phyloP scores from a whole-genome alignment of 306 rosid genomes.

The Mimosa bimucronata region DNA sequence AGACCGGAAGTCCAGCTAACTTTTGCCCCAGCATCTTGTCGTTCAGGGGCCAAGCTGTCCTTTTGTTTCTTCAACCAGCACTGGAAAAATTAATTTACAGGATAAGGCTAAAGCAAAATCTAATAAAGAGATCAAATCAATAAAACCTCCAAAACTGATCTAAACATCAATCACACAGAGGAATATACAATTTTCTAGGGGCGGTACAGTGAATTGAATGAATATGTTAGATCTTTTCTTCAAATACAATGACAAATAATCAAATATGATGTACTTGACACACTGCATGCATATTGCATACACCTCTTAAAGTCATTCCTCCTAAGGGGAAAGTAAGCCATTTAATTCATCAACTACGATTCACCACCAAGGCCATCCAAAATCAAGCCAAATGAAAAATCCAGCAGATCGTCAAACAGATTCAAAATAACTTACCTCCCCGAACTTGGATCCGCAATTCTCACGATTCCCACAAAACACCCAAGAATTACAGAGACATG shows the following conservation, averaged over 20 bases:
- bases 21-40: slow-evolving; percentile 53
- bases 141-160: not conserved
- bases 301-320: not conserved
- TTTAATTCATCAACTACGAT: not conserved
- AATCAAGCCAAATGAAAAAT: slow-evolving; percentile 19
- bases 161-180: slow-evolving; percentile 8
- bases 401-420: slow-evolving; percentile 22
- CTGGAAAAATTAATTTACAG: slow-evolving; percentile 47
- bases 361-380: not conserved
- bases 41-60: slow-evolving; percentile 75
- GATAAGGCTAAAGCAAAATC: slow-evolving; percentile 17
- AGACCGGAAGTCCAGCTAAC: slow-evolving; percentile 92
- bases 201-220: slow-evolving; percentile 2
- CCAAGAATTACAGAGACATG: slow-evolving; percentile 91
- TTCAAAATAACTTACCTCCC: slow-evolving; percentile 60
- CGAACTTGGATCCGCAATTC: slow-evolving; percentile 78
- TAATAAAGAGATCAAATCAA: not conserved
- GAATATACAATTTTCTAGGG: slow-evolving; percentile 1
- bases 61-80: slow-evolving; percentile 99
- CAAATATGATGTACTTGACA: not conserved
- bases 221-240: not conserved
- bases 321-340: slow-evolving; percentile 29
- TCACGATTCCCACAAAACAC: slow-evolving; percentile 78
- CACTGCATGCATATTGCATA: not conserved
- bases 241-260: not conserved